Percentiles rank a stretch among this genome's conserved stretches.
phyloP scores from a whole-genome alignment of 2,329 filamentous ascomycete species.

The Arthroderma sp. region DNA sequence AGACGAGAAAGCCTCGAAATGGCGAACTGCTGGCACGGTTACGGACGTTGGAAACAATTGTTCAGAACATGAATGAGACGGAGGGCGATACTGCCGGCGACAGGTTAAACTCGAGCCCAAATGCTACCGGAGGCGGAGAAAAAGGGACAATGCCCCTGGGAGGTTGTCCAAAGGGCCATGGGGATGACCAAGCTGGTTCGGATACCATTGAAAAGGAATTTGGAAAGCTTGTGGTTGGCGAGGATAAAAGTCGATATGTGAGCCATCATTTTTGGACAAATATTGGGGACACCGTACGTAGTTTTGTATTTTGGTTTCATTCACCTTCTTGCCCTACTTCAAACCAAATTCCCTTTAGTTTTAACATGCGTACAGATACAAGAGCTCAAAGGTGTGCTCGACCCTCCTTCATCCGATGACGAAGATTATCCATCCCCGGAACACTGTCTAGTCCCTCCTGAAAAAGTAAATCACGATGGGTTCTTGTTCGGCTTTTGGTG shows the following conservation, averaged over 20 bases:
- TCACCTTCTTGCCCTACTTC: too few species aligned
- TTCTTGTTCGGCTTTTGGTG: constrained; percentile 50
- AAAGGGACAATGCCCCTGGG: constrained; percentile 3
- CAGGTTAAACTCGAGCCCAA: background rate
- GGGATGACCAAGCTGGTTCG: constrained; percentile 7
- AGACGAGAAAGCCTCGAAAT: constrained; percentile 44
- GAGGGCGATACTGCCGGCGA: background rate
- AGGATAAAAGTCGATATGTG: constrained; percentile 47
- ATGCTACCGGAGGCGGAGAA: background rate
- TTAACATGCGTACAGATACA: constrained; percentile 34
- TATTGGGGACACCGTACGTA: constrained; percentile 44
- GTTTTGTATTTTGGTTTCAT: background rate
- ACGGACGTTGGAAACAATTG: constrained; percentile 46
- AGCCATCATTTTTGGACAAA: constrained; percentile 50
- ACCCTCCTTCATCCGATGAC: constrained; percentile 44
- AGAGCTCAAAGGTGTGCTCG: constrained; percentile 48
- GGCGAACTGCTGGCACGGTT: constrained; percentile 47
- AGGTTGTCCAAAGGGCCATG: constrained; percentile 5
- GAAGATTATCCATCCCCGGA: constrained; percentile 39
- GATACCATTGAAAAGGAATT: constrained; percentile 30
- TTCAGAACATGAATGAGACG: constrained; percentile 43
- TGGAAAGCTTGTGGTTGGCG: constrained; percentile 46
- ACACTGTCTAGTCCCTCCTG: constrained; percentile 21
- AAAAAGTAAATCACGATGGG: constrained; percentile 38
- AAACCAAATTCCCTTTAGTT: background rate